These are phyloP conservation scores for Trichoderma koningiopsis DNA, from an alignment of 2,329 filamentous ascomycete genomes.

Conservation along the genomic window DNA sequence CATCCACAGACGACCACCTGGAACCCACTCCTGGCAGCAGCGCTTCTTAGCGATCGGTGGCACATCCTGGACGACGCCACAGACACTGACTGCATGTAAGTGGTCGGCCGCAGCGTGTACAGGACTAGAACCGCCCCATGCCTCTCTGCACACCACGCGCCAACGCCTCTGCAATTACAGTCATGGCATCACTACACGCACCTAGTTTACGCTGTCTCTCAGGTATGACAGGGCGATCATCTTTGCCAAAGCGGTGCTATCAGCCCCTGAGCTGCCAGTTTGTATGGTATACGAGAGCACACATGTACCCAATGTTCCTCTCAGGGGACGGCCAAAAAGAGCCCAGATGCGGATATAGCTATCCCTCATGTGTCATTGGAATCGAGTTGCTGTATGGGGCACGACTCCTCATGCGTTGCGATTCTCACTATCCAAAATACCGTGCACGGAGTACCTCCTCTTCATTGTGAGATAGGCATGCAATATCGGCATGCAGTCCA, in stretches of 20 bases:
- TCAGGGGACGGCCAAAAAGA: background rate
- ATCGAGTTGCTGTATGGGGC: slow-evolving; percentile 3
- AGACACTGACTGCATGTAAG: background rate
- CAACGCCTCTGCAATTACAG: slow-evolving; percentile 3
- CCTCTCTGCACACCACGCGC: slow-evolving; percentile 10
- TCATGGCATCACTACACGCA: background rate
- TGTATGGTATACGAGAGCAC: background rate
- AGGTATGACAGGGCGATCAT: slow-evolving; percentile 5
- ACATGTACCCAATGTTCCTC: background rate
- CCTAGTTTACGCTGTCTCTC: background rate
- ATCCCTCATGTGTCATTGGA: background rate
- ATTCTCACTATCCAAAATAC: background rate
- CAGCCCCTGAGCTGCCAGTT: slow-evolving; percentile 6
- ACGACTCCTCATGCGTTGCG: background rate
- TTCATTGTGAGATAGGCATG: slow-evolving; percentile 3
- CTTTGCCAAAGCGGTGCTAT: background rate
- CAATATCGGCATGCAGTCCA: slow-evolving; percentile 13
- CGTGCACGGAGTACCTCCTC: background rate
- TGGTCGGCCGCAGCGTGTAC: slow-evolving; percentile 5
- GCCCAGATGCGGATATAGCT: background rate
- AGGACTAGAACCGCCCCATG: slow-evolving; percentile 9
- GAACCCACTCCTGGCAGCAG: slow-evolving; percentile 14
- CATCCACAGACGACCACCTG: background rate
- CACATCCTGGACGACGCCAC: slow-evolving; percentile 19
- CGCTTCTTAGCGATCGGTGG: slow-evolving; percentile 15